A percentile compares a stretch with the other conserved stretches of the same genome.
Evolutionary conservation across 352 stramenopile genomes (phyloP).

Genomic region (Globisporangium spiculum): DNA sequence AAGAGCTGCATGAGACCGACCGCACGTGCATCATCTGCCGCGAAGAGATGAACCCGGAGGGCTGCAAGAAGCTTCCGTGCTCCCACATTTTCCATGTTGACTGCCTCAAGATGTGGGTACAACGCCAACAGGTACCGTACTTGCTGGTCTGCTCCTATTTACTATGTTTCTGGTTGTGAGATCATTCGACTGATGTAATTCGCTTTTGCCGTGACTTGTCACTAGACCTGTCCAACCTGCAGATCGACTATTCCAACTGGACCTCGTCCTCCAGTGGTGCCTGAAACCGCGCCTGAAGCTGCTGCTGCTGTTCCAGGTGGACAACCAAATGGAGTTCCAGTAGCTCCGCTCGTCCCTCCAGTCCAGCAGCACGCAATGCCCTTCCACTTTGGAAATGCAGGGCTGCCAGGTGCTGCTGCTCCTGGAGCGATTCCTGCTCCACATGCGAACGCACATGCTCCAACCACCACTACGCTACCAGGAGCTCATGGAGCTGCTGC

Average conservation of each 20-base stretch:
- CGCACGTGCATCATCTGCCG: constrained; percentile 97
- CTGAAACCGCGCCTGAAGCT: constrained; percentile 25
- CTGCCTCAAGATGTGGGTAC: constrained; percentile 98
- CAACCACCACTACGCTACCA: constrained; percentile 6
- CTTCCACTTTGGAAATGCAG: constrained; percentile 26
- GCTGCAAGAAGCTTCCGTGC: constrained; percentile 96
- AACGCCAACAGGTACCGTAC: constrained; percentile 90
- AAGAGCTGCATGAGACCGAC: constrained; percentile 93
- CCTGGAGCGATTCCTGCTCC: constrained; percentile 1
- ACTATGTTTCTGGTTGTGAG: not conserved
- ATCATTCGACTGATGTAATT: not conserved
- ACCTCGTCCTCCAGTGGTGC: constrained; percentile 35
- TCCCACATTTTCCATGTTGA: constrained; percentile 97
- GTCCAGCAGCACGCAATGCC: constrained; percentile 15
- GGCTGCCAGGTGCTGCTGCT: constrained; percentile 13
- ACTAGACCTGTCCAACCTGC: constrained; percentile 94
- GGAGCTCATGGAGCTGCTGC: constrained; percentile 16
- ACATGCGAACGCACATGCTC: not conserved
- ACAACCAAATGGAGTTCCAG: constrained; percentile 7
- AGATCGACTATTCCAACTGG: constrained; percentile 91
- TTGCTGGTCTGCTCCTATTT: not conserved
- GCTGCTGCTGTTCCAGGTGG: constrained; percentile 23
- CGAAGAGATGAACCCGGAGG: constrained; percentile 88
- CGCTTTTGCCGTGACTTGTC: not conserved
- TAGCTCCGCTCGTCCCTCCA: constrained; percentile 10